Percentiles rank a stretch among this genome's conserved stretches.
Conservation (phyloP, 352 stramenopile species). For the Pythium rishiriense region DNA sequence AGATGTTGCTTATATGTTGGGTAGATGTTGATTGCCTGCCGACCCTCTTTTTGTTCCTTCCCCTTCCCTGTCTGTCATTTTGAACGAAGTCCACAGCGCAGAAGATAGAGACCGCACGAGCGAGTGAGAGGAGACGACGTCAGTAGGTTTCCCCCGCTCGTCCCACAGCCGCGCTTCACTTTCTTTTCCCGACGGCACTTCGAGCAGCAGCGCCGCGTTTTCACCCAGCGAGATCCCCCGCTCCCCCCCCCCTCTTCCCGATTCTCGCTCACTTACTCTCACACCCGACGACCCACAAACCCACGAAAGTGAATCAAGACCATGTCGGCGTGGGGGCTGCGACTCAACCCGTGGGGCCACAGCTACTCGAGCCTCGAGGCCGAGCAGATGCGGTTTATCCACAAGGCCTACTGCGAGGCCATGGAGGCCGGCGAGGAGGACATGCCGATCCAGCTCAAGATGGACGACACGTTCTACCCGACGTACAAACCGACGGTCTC, state of each 20-base stretch:
- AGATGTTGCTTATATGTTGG: constrained; percentile 18
- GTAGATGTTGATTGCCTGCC: constrained; percentile 14
- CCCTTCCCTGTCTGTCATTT: constrained; percentile 1
- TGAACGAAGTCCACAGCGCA: constrained; percentile 16
- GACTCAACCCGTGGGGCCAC: constrained; percentile 76
- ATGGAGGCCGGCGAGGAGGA: constrained; percentile 85
- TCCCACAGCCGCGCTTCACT: constrained; percentile 16
- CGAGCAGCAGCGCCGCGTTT: not conserved
- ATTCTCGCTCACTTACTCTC: not conserved
- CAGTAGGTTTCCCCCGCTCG: constrained; percentile 12
- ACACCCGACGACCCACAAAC: not conserved
- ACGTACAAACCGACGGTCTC: constrained; percentile 70
- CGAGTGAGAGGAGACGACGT: constrained; percentile 21
- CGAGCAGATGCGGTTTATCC: constrained; percentile 85
- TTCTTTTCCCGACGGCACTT: constrained; percentile 10
- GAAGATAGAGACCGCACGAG: not conserved
- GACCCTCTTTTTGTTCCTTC: not conserved
- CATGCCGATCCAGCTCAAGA: constrained; percentile 79
- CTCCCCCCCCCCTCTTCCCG: not conserved
- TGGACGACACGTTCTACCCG: constrained; percentile 84
- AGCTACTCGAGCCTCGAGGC: constrained; percentile 86
- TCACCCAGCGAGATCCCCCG: not conserved
- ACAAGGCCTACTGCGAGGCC: constrained; percentile 84
- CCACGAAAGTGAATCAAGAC: not conserved
- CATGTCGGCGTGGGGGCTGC: constrained; percentile 85